phyloP scores from a whole-genome alignment of 2,329 filamentous ascomycete genomes.

The Exophiala mesophila region DNA sequence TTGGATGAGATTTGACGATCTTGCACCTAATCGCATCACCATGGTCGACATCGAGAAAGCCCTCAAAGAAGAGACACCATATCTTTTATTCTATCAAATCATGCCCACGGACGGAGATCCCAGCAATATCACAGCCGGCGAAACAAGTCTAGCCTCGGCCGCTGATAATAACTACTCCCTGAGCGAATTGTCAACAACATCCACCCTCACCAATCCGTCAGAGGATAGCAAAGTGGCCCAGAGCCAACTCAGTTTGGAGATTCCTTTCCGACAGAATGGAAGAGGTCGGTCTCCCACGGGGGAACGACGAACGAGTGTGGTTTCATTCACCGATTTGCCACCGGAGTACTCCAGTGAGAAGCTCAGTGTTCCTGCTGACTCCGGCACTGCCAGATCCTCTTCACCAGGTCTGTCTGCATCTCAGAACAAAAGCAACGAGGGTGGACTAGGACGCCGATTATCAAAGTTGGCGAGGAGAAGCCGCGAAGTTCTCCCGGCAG shows the following conservation, averaged over 20 bases:
- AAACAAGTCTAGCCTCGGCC: slow-evolving; percentile 29
- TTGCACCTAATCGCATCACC: slow-evolving; percentile 66
- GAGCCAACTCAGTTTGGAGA: slow-evolving; percentile 36
- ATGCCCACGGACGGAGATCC: slow-evolving; percentile 72
- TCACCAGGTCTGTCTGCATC: slow-evolving; percentile 5
- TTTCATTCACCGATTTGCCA: slow-evolving; percentile 29
- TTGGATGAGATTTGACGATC: slow-evolving; percentile 91
- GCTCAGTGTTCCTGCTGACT: slow-evolving; percentile 11
- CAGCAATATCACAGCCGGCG: slow-evolving; percentile 32
- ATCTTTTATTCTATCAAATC: slow-evolving; percentile 92
- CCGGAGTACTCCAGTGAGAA: slow-evolving; percentile 8
- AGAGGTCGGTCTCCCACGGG: slow-evolving; percentile 20
- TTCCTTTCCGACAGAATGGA: slow-evolving; percentile 30
- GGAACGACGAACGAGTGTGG: slow-evolving; percentile 28
- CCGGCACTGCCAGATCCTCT: slow-evolving; percentile 7
- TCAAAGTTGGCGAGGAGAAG: slow-evolving; percentile 18
- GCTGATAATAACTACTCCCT: slow-evolving; percentile 23
- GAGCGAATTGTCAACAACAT: slow-evolving; percentile 14
- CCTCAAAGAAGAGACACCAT: slow-evolving; percentile 82
- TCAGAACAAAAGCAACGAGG: slow-evolving; percentile 21
- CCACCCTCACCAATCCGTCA: slow-evolving; percentile 4
- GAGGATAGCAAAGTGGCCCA: slow-evolving; percentile 20
- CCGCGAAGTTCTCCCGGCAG: slow-evolving; percentile 12
- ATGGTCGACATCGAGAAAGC: slow-evolving; percentile 74
- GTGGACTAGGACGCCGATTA: slow-evolving; percentile 17